phyloP scores from a whole-genome alignment of 495 filamentous ascomycete species.

The Aspergillus steynii region DNA sequence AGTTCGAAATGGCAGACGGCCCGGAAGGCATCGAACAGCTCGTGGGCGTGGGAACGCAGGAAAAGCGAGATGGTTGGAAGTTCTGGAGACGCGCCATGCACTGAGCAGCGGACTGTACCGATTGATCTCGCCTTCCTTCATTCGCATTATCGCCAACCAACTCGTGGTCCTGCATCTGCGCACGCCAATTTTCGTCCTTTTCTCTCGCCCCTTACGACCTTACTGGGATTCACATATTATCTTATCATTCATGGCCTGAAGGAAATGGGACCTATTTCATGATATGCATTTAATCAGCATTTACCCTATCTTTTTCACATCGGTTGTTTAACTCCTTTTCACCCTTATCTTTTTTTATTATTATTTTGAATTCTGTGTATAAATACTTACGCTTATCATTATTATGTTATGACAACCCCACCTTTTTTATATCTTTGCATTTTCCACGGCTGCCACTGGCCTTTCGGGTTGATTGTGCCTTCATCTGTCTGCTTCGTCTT shows the following conservation, averaged over 20 bases:
- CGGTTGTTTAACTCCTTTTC: neutral
- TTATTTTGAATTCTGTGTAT: conserved; percentile 6
- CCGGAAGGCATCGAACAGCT: conserved; percentile 77
- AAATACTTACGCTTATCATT: conserved; percentile 1
- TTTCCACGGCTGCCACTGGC: neutral
- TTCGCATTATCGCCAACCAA: neutral
- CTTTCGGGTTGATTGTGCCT: neutral
- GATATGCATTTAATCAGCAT: conserved; percentile 16
- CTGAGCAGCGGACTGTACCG: conserved; percentile 4
- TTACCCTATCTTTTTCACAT: neutral
- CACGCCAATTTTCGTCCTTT: conserved; percentile 1
- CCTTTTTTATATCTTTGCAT: neutral
- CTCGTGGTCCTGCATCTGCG: neutral
- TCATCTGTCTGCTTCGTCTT: neutral
- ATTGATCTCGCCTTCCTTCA: too few relatives aligned
- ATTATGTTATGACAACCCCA: neutral
- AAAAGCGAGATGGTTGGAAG: conserved; percentile 83
- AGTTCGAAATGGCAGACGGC: conserved; percentile 80
- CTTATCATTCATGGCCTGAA: conserved; percentile 1
- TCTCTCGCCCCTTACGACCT: neutral
- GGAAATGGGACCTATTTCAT: neutral
- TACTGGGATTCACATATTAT: neutral
- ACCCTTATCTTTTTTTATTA: conserved; percentile 3
- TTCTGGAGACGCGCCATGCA: conserved; percentile 70
- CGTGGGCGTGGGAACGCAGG: conserved; percentile 58